phyloP scores from a whole-genome alignment of 2,329 filamentous ascomycete genomes.

The Phialophora chinensis region DNA sequence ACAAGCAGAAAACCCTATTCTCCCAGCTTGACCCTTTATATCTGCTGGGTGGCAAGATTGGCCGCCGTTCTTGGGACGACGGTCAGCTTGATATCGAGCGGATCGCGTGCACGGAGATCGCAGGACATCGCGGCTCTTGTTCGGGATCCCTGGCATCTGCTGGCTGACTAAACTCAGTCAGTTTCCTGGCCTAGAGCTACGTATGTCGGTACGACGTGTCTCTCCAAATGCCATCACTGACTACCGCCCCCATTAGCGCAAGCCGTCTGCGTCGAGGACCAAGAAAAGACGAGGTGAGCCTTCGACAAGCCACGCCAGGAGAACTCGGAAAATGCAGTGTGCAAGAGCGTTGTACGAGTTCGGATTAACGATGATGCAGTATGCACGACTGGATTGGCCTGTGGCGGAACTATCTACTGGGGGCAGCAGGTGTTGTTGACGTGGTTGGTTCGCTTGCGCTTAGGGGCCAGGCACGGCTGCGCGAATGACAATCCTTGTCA shows the following conservation, averaged over 20 bases:
- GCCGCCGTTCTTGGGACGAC: neutral
- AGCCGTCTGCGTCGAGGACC: neutral
- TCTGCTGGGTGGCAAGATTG: neutral
- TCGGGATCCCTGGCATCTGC: neutral
- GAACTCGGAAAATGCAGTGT: neutral
- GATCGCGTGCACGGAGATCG: neutral
- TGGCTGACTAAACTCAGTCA: constrained; percentile 2
- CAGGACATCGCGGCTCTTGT: neutral
- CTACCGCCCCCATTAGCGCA: neutral
- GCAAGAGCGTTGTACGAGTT: neutral
- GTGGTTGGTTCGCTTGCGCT: constrained; percentile 3
- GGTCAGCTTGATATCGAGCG: neutral
- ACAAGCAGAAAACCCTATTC: neutral
- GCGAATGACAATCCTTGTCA: neutral
- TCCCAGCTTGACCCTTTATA: neutral
- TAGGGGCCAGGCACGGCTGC: neutral
- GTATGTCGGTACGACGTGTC: neutral
- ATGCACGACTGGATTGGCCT: neutral
- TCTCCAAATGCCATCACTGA: neutral
- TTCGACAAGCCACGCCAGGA: neutral
- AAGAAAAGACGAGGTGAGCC: neutral
- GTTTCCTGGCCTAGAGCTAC: neutral
- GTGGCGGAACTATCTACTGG: neutral
- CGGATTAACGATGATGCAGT: constrained; percentile 6
- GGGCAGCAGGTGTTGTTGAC: neutral